Evolutionary conservation across 495 filamentous ascomycete species (phyloP).

Genomic region (Penicillium ochrochloron): DNA sequence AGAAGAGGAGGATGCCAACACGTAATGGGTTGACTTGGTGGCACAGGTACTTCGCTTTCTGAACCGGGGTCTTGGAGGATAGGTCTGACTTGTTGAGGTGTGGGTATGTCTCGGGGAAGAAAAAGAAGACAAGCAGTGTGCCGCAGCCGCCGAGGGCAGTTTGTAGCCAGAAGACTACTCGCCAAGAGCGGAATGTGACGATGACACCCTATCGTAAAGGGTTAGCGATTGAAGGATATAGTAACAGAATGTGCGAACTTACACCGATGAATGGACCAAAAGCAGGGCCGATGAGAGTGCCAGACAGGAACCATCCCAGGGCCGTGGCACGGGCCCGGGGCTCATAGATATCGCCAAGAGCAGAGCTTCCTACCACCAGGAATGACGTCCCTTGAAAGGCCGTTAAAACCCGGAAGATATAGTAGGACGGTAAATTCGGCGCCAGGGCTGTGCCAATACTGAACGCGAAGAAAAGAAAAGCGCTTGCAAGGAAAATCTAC

Average conservation of each 20-base stretch:
- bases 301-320: constrained; percentile 70
- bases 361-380: constrained; percentile 65
- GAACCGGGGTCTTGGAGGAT: constrained; percentile 45
- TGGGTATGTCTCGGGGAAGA: constrained; percentile 73
- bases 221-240: constrained; percentile 9
- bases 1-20: constrained; percentile 58
- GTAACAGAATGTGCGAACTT: constrained; percentile 6
- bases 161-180: constrained; percentile 75
- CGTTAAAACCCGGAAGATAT: constrained; percentile 70
- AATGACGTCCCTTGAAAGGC: constrained; percentile 76
- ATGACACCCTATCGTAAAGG: constrained; percentile 58
- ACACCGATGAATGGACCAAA: constrained; percentile 68
- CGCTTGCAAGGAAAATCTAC: constrained; percentile 60
- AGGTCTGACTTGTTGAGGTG: constrained; percentile 61
- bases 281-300: constrained; percentile 72
- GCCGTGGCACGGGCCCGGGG: constrained; percentile 70
- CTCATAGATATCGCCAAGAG: constrained; percentile 67
- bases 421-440: constrained; percentile 69
- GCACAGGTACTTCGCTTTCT: constrained; percentile 59
- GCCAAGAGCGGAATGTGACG: constrained; percentile 70
- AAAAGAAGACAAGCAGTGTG: constrained; percentile 61
- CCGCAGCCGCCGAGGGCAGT: constrained; percentile 63
- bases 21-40: constrained; percentile 65
- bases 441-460: constrained; percentile 69
- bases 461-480: constrained; percentile 63